A percentile compares a stretch with the other conserved stretches of the same genome.
These are phyloP conservation scores for Parastagonospora nodorum DNA, from an alignment of 2,329 filamentous ascomycete species.

Conservation along the genomic window DNA sequence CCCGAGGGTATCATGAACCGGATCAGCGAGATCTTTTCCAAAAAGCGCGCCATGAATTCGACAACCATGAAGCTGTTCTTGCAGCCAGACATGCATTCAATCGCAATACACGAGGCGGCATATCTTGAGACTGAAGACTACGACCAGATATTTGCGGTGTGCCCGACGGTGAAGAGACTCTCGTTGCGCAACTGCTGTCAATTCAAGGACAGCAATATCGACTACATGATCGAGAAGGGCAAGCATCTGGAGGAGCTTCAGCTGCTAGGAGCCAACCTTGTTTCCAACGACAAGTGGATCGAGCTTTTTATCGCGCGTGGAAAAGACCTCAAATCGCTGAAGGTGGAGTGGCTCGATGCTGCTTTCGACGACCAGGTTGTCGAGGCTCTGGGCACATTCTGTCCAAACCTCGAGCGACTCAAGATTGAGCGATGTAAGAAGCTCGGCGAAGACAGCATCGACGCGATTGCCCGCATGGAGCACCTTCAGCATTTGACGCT, in stretches of 20 bases:
- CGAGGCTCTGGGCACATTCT: slow-evolving; percentile 64
- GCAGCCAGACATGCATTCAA: slow-evolving; percentile 58
- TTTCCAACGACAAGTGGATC: slow-evolving; percentile 77
- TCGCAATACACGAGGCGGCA: slow-evolving; percentile 66
- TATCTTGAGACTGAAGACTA: slow-evolving; percentile 77
- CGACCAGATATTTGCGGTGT: slow-evolving; percentile 76
- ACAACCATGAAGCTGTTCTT: slow-evolving; percentile 57
- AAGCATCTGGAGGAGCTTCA: slow-evolving; percentile 73
- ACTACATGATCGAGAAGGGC: slow-evolving; percentile 77
- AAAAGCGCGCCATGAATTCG: slow-evolving; percentile 63
- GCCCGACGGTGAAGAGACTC: slow-evolving; percentile 70
- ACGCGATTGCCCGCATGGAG: slow-evolving; percentile 65
- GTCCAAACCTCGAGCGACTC: slow-evolving; percentile 71
- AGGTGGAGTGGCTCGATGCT: slow-evolving; percentile 82
- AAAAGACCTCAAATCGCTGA: slow-evolving; percentile 66
- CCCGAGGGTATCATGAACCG: slow-evolving; percentile 61
- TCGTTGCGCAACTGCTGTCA: slow-evolving; percentile 86
- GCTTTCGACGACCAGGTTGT: slow-evolving; percentile 77
- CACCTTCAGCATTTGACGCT: slow-evolving; percentile 77
- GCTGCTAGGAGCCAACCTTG: slow-evolving; percentile 81
- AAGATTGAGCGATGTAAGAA: slow-evolving; percentile 84
- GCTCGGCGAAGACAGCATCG: slow-evolving; percentile 68
- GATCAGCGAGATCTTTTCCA: slow-evolving; percentile 67
- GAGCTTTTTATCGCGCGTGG: slow-evolving; percentile 71
- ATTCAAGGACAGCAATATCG: slow-evolving; percentile 82